Evolutionary conservation across 2,329 filamentous ascomycete species (phyloP).

Genomic region (Penicillium sp.): DNA sequence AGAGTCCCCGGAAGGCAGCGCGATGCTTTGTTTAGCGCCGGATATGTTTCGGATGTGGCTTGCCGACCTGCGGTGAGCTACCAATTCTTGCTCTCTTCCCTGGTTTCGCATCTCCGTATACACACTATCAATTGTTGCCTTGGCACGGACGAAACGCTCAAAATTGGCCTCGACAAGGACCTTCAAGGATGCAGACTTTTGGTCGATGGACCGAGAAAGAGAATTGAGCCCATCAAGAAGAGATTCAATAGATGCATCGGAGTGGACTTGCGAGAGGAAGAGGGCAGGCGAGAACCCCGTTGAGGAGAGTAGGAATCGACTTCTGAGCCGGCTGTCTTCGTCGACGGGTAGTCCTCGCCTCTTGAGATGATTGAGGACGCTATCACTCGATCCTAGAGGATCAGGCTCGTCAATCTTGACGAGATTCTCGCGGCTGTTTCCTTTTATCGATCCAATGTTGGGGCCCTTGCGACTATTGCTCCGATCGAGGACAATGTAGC

Average conservation of each 20-base stretch:
- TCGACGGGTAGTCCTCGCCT: constrained; percentile 79
- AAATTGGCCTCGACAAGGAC: constrained; percentile 97
- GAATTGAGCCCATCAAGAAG: constrained; percentile 82
- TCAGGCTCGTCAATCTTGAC: constrained; percentile 93
- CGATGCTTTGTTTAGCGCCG: constrained; percentile 45
- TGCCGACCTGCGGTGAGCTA: constrained; percentile 67
- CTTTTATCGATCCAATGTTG: constrained; percentile 70
- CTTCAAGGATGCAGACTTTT: constrained; percentile 96
- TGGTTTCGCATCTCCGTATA: constrained; percentile 92
- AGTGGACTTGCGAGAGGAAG: constrained; percentile 91
- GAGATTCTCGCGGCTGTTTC: constrained; percentile 71
- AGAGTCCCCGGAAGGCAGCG: constrained; percentile 42
- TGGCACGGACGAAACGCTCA: constrained; percentile 95
- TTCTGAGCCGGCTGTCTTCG: constrained; percentile 79
- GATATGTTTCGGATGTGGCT: constrained; percentile 62
- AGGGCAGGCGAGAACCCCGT: constrained; percentile 92
- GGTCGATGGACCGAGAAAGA: constrained; percentile 89
- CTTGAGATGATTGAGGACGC: constrained; percentile 80
- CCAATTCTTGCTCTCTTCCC: constrained; percentile 57
- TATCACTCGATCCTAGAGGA: constrained; percentile 84
- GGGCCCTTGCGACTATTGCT: constrained; percentile 71
- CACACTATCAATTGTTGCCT: constrained; percentile 97
- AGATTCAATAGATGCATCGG: constrained; percentile 79
- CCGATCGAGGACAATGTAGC: constrained; percentile 83
- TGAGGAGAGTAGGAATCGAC: constrained; percentile 92